Conservation (phyloP, 1,284 basidiomycete species). For the Sporisorium iseilematis-ciliati region DNA sequence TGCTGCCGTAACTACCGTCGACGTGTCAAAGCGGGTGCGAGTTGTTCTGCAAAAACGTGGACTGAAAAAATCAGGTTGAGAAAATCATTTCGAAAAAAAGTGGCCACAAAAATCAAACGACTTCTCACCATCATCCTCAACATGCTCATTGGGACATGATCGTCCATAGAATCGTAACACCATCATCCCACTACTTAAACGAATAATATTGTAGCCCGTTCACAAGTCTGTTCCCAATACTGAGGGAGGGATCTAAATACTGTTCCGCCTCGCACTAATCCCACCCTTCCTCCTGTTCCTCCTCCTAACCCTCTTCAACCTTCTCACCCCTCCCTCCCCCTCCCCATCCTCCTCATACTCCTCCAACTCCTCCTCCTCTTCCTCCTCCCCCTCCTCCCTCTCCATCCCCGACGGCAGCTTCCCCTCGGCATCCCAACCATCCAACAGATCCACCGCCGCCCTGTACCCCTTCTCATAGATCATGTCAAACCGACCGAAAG, state of each 20-base stretch:
- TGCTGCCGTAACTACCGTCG: too few species aligned
- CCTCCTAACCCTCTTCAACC: slow-evolving; percentile 18
- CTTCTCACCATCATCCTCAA: neutral
- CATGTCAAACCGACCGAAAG: slow-evolving; percentile 71
- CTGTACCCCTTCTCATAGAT: slow-evolving; percentile 85
- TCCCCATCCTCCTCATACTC: slow-evolving; percentile 19
- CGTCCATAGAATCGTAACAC: neutral
- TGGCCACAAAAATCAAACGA: neutral
- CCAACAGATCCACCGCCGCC: slow-evolving; percentile 80
- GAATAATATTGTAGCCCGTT: neutral
- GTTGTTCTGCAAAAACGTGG: neutral
- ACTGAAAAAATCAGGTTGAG: neutral
- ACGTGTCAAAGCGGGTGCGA: neutral
- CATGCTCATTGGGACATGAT: neutral
- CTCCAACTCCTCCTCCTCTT: slow-evolving; percentile 14
- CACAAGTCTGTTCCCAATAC: too few species aligned
- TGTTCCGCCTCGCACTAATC: slow-evolving; percentile 53
- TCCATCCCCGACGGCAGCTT: slow-evolving; percentile 80
- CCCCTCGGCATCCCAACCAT: slow-evolving; percentile 84
- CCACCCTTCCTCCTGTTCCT: slow-evolving; percentile 35
- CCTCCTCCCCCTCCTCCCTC: slow-evolving; percentile 23
- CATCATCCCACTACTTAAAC: neutral
- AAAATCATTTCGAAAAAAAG: neutral
- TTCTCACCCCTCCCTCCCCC: neutral
- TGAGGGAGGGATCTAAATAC: too few species aligned